Base-by-base conservation (phyloP, 1,139 yeast genomes). In the Pneumocystis sp. region DNA sequence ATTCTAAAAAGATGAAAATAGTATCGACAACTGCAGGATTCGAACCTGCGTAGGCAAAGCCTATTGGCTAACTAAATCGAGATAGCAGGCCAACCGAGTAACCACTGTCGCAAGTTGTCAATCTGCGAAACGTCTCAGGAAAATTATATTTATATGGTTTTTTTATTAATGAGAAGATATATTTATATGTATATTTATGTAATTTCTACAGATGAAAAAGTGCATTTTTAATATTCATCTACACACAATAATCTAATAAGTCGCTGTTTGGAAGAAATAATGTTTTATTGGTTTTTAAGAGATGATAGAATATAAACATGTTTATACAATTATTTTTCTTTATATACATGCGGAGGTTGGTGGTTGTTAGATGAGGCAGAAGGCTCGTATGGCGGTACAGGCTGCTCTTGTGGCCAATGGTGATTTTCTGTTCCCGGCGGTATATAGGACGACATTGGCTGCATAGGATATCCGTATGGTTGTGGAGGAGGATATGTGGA, bases 401-500 rank as follows among this genome's bases (percentile, higher is more conserved):
- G 31, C 6, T 10, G 6, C 17, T 42, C 25, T 25, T 21, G 21
- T 44, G 21, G 56, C 56, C 56, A 44, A 44, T 19, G 31, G 4
- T 17, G 31, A 44, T 19, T 37, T 37, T 7, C 29, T 21, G 29
- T 19, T 12, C 29, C 29, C 19, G 56, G 56, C n/a, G 21, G 56
- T 7, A 19, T 12, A 44, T 44, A 44, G 19, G 56, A 44, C 19
- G 56, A 21, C 6, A 29, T 25, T 17, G 31, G 12, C n/a, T 25
- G 57, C 34, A 50, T 25, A 10, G 34, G 15, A 25, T 50, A 50
- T 25, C 57, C 57, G 25, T 25, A 25, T 5, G 17, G n/a, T 12
- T 50, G 57, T 50, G 59, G 65, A 35, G 59, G 66, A 0, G 65
- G 65, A 57, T 65, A 63, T 39, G 34, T 42, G 50, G 37, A 63